A percentile compares a stretch with the other conserved stretches of the same genome.
Conservation (phyloP, 768 basidiomycete genomes). For the Calvatia gigantea region DNA sequence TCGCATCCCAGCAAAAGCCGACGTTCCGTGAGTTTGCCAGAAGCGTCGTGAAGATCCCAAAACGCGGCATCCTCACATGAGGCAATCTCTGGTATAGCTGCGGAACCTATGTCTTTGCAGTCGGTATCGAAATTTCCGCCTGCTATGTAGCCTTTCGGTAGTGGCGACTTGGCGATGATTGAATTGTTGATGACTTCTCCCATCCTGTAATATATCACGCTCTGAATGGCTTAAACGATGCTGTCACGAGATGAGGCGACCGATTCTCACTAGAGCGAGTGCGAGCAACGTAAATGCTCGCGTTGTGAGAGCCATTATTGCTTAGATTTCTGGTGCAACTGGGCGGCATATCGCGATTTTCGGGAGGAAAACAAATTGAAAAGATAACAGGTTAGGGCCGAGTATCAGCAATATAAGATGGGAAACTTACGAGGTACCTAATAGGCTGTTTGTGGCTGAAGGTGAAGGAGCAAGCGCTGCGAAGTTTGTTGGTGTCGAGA, state of each 20-base stretch:
- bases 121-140: slow-evolving; percentile 44
- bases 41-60: slow-evolving; percentile 53
- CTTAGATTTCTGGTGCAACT: background rate
- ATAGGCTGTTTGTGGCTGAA: background rate
- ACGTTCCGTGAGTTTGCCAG: slow-evolving; percentile 37
- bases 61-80: slow-evolving; percentile 66
- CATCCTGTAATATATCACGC: slow-evolving; percentile 41
- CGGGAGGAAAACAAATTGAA: background rate
- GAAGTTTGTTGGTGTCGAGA: background rate
- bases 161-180: slow-evolving; percentile 37
- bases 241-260: background rate
- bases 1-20: slow-evolving; percentile 52
- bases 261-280: background rate
- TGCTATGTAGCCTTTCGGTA: slow-evolving; percentile 49
- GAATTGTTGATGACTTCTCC: slow-evolving; percentile 36
- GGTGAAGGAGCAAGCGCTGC: background rate
- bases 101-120: slow-evolving; percentile 39
- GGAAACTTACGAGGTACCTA: background rate
- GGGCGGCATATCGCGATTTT: background rate
- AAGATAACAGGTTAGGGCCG: background rate
- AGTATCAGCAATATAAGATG: background rate
- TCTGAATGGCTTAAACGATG: slow-evolving; percentile 25
- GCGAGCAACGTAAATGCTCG: slow-evolving; percentile 4
- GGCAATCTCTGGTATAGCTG: slow-evolving; percentile 29
- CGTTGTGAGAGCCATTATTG: background rate